Percentiles rank a stretch among this genome's conserved stretches.
Conservation (phyloP, 225 moss, liverwort and hornwort genomes). For the Pseudisothecium myosuroides region DNA sequence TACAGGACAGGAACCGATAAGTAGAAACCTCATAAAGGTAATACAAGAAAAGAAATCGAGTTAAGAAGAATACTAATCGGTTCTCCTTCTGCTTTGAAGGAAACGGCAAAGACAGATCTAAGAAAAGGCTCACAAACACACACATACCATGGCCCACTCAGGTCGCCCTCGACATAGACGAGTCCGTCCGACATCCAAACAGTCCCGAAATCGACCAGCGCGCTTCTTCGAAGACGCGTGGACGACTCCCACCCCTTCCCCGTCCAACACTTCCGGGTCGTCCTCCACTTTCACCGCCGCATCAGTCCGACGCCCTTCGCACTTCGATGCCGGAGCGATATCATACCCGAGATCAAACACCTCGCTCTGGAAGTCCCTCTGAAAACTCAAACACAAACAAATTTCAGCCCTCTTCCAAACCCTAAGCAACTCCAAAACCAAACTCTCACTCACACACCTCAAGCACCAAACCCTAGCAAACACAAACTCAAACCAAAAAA, state of each 20-base stretch:
- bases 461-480: neutral
- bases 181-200: neutral
- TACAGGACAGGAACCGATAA: neutral
- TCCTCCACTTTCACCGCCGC: slow-evolving; percentile 3
- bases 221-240: neutral
- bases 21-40: neutral
- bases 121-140: neutral
- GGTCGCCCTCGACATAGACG: neutral
- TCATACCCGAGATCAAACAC: neutral
- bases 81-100: neutral
- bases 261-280: neutral
- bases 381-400: neutral
- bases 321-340: neutral
- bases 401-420: neutral
- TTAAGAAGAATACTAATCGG: too few species aligned
- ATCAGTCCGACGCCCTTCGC: neutral
- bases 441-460: neutral
- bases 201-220: neutral
- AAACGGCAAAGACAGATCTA: neutral
- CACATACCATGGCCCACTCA: neutral
- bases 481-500: neutral
- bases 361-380: slow-evolving; percentile 11
- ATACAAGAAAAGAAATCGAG: neutral
- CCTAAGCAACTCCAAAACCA: neutral
- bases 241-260: neutral